Evolutionary conservation across 2,329 filamentous ascomycete genomes (phyloP).

Genomic region (Epichloe baconii): DNA sequence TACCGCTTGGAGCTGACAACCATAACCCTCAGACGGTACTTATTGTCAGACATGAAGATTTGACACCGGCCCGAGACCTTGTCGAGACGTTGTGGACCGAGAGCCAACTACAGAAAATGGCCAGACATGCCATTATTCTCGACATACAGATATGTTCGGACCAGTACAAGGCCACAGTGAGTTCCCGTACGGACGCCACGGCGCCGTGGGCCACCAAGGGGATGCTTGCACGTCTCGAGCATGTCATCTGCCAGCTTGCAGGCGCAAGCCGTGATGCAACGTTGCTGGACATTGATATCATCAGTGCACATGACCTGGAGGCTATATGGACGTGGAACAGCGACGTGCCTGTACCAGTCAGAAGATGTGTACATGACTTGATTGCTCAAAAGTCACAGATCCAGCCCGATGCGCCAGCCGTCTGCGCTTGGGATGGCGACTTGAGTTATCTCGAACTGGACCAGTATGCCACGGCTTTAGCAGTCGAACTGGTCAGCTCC

Average conservation of each 20-base stretch:
- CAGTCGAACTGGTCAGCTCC: slow-evolving; percentile 22
- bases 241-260: not conserved
- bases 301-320: slow-evolving; percentile 19
- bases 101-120: not conserved
- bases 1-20: not conserved
- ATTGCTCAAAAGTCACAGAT: slow-evolving; percentile 24
- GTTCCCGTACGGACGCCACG: not conserved
- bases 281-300: not conserved
- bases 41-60: not conserved
- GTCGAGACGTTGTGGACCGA: not conserved
- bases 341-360: slow-evolving; percentile 25
- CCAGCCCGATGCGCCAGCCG: slow-evolving; percentile 27
- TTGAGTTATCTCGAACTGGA: slow-evolving; percentile 34
- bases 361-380: slow-evolving; percentile 33
- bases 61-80: not conserved
- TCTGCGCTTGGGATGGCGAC: slow-evolving; percentile 37
- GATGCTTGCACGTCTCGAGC: not conserved
- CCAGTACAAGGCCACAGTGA: not conserved
- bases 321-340: slow-evolving; percentile 35
- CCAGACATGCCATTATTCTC: not conserved
- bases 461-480: slow-evolving; percentile 26
- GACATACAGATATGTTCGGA: not conserved
- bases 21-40: not conserved
- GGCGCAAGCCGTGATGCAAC: not conserved
- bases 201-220: not conserved